Percentiles rank a stretch among this genome's conserved stretches.
phyloP scores from a whole-genome alignment of 2,329 filamentous ascomycete genomes.

The Dothideomycetes sp. region DNA sequence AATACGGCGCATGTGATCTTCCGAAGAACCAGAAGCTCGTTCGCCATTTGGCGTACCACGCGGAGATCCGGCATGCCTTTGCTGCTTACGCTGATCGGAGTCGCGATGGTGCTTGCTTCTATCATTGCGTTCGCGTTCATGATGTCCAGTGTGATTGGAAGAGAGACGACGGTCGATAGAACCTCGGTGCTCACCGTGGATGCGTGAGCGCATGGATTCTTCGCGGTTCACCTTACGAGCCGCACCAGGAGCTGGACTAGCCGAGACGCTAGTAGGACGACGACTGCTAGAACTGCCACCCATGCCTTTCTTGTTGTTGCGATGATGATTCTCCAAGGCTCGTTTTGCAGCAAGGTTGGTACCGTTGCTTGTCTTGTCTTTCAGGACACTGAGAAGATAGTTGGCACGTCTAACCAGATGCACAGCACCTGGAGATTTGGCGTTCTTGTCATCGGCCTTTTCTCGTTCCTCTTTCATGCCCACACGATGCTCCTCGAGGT shows the following conservation, averaged over 20 bases:
- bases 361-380: constrained; percentile 60
- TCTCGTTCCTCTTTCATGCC: constrained; percentile 91
- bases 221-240: constrained; percentile 29
- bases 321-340: constrained; percentile 83
- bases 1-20: constrained; percentile 44
- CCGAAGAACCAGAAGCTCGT: constrained; percentile 34
- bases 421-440: constrained; percentile 92
- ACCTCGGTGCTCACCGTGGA: constrained; percentile 27
- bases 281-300: constrained; percentile 53
- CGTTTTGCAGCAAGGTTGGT: constrained; percentile 67
- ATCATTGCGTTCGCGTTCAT: constrained; percentile 39
- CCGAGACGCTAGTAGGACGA: constrained; percentile 52
- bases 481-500: constrained; percentile 94
- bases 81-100: constrained; percentile 41
- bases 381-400: constrained; percentile 89
- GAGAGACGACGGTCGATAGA: constrained; percentile 21
- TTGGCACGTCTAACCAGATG: constrained; percentile 91
- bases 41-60: constrained; percentile 26
- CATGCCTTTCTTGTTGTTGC: constrained; percentile 76
- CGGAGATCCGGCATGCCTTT: constrained; percentile 30
- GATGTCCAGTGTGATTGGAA: constrained; percentile 21
- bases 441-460: constrained; percentile 59
- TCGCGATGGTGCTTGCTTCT: constrained; percentile 43
- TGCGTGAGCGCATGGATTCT: constrained; percentile 29
- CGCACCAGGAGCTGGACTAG: constrained; percentile 56